phyloP scores from a whole-genome alignment of 768 basidiomycete genomes.

The Amanita pseudoporphyria region DNA sequence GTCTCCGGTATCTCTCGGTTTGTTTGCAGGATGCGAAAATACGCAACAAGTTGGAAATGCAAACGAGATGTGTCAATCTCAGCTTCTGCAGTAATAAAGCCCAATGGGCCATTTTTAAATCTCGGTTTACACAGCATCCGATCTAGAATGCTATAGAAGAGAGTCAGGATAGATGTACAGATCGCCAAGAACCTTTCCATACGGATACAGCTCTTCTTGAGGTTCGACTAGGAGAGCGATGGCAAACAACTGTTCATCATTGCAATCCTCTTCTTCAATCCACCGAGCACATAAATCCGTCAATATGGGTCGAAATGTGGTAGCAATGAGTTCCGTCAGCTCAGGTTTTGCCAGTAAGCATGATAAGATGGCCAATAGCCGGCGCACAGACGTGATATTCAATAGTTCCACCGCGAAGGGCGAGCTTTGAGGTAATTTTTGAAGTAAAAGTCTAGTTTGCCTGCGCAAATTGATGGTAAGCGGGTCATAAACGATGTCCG shows the following conservation, averaged over 20 bases:
- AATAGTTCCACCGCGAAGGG: slow-evolving; percentile 27
- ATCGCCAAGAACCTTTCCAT: slow-evolving; percentile 19
- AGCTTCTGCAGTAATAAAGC: slow-evolving; percentile 27
- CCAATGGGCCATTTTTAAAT: slow-evolving; percentile 46
- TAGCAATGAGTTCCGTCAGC: slow-evolving; percentile 53
- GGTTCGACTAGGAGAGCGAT: slow-evolving; percentile 56
- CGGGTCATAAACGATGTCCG: slow-evolving; percentile 32
- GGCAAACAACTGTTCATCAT: slow-evolving; percentile 40
- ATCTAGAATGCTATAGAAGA: slow-evolving; percentile 41
- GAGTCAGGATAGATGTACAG: slow-evolving; percentile 9
- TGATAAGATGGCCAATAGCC: slow-evolving; percentile 19
- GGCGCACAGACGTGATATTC: slow-evolving; percentile 26
- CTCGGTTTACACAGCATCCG: slow-evolving; percentile 33
- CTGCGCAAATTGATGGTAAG: slow-evolving; percentile 46
- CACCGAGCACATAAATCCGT: slow-evolving; percentile 77
- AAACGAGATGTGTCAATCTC: slow-evolving; percentile 36
- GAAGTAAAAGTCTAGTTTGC: slow-evolving; percentile 40
- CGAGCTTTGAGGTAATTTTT: slow-evolving; percentile 32
- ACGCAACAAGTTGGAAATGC: slow-evolving; percentile 65
- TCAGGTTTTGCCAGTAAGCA: slow-evolving; percentile 39
- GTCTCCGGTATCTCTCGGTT: slow-evolving; percentile 59
- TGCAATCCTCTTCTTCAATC: slow-evolving; percentile 47
- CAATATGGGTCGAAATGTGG: slow-evolving; percentile 65
- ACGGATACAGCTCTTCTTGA: slow-evolving; percentile 69
- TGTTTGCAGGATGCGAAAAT: slow-evolving; percentile 70